Evolutionary conservation across 805 yeast genomes (phyloP), one percentile per base, ranked within the genome.

Genomic region (Vanderwaltozyma verrucispora): DNA sequence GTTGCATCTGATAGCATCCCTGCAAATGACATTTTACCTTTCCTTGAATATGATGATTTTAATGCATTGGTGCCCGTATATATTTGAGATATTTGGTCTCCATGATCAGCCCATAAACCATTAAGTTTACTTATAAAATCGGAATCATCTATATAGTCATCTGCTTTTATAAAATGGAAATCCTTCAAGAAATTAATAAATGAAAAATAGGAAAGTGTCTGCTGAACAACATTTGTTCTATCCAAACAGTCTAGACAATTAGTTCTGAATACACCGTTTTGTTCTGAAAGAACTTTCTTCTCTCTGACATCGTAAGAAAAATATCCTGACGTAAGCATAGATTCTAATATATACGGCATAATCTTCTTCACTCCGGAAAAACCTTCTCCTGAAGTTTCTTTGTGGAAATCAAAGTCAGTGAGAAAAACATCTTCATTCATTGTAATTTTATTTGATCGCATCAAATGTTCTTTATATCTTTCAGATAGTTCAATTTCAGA

Each of bases 51-150:
- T 3, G 96, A 85, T 0, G 96, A 84, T 59, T 92, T 92, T 44
- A 92, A 67, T 1, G 99, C 99, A 42, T 94, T 94, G 0, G 99
- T 92, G 11, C 98, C 97, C 1, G 97, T 88, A 61, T 92, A 92
- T 14, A 92, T 89, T 55, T 85, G 94, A 2, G 96, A 84, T 6
- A 92, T 79, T 46, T 87, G 95, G 59, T 92, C 98, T 36, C 98
- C 98, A 57, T 92, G 89, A 60, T 92, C 95, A 1, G 99, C 99
- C 98, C 98, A 92, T 15, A 92, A 63, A 8, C 80, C 72, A 48
- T 88, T 84, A 45, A 87, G 94, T 37, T 78, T 78, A 15, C 67
- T 62, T 55, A 77, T 69, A 17, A 83, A 63, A n/a, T 78, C 89
- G 15, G 71, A 63, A 5, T 64, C 67, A 28, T 60, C 60, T n/a